These are phyloP conservation scores for Lasiosphaeriaceae sp. DNA, from an alignment of 495 filamentous ascomycete genomes.

Conservation along the genomic window DNA sequence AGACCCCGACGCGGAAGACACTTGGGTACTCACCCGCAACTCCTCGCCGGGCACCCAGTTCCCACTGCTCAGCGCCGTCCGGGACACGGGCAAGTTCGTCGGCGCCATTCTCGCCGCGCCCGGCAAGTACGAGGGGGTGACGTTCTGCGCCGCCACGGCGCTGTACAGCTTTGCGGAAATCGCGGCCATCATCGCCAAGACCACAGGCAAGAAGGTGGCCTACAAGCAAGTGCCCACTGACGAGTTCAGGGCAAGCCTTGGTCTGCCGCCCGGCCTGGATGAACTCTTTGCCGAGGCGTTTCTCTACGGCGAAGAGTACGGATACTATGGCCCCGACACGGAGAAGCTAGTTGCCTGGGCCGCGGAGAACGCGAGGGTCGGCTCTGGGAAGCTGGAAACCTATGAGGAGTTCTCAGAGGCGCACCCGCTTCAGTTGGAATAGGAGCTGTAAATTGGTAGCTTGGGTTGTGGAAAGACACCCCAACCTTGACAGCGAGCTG, in stretches of 20 bases:
- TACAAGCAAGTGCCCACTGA: slow-evolving; percentile 43
- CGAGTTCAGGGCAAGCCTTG: slow-evolving; percentile 29
- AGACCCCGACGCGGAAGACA: slow-evolving; percentile 22
- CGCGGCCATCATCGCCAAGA: slow-evolving; percentile 32
- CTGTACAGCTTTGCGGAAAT: slow-evolving; percentile 38
- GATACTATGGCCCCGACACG: slow-evolving; percentile 43
- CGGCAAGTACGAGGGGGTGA: slow-evolving; percentile 47
- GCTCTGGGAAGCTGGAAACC: slow-evolving; percentile 33
- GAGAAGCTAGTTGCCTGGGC: slow-evolving; percentile 41
- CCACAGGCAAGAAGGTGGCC: slow-evolving; percentile 43
- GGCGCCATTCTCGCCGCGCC: slow-evolving; percentile 49
- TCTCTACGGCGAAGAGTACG: slow-evolving; percentile 35
- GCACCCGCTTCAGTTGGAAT: slow-evolving; percentile 2
- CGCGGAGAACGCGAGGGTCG: slow-evolving; percentile 24
- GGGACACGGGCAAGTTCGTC: slow-evolving; percentile 51
- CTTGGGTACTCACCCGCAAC: slow-evolving; percentile 26
- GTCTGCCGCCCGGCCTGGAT: slow-evolving; percentile 10
- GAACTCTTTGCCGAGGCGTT: slow-evolving; percentile 36
- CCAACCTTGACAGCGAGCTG: no score
- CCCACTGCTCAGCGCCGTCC: slow-evolving; percentile 43
- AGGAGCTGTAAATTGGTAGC: no score
- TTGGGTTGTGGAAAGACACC: no score
- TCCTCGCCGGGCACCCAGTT: slow-evolving; percentile 26
- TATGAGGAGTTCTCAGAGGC: slow-evolving; percentile 45
- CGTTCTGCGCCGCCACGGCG: slow-evolving; percentile 35